These are phyloP conservation scores for Tulasnella sp. DNA, from an alignment of 768 basidiomycete species.

Conservation along the genomic window DNA sequence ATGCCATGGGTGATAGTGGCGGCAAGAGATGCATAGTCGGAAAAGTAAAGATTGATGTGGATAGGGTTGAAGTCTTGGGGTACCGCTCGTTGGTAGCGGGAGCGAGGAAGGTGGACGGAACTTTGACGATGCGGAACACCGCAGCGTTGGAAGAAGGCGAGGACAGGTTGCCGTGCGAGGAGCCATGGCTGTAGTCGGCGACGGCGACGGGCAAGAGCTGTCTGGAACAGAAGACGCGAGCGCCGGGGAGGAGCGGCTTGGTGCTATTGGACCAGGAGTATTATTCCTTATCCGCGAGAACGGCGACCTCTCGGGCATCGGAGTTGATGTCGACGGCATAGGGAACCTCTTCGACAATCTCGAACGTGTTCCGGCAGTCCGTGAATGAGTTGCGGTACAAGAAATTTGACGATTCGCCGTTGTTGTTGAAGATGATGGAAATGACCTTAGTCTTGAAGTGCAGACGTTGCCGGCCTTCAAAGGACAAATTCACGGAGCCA, in stretches of 20 bases:
- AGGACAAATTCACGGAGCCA: conserved; percentile 64
- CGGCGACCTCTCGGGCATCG: conserved; percentile 76
- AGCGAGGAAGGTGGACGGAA: conserved; percentile 58
- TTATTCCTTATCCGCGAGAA: conserved; percentile 94
- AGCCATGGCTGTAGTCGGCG: conserved; percentile 75
- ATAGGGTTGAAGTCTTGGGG: conserved; percentile 95
- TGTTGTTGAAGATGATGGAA: conserved; percentile 80
- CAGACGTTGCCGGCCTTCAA: conserved; percentile 82
- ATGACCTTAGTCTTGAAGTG: conserved; percentile 80
- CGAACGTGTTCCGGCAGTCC: conserved; percentile 95
- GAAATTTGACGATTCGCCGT: conserved; percentile 93
- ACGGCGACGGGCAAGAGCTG: conserved; percentile 79
- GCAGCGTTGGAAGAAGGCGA: conserved; percentile 86
- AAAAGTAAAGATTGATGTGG: conserved; percentile 97
- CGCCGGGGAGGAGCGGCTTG: conserved; percentile 65
- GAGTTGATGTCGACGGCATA: conserved; percentile 65
- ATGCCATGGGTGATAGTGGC: conserved; percentile 97
- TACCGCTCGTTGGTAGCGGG: conserved; percentile 93
- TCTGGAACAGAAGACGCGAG: conserved; percentile 86
- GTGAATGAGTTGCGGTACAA: conserved; percentile 89
- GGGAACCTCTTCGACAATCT: conserved; percentile 79
- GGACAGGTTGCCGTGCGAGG: conserved; percentile 83
- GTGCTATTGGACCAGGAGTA: conserved; percentile 87
- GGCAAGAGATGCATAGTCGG: conserved; percentile 82
- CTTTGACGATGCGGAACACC: conserved; percentile 59